phyloP scores from a whole-genome alignment of 2,329 filamentous ascomycete genomes.

The Cladosporium sp. region DNA sequence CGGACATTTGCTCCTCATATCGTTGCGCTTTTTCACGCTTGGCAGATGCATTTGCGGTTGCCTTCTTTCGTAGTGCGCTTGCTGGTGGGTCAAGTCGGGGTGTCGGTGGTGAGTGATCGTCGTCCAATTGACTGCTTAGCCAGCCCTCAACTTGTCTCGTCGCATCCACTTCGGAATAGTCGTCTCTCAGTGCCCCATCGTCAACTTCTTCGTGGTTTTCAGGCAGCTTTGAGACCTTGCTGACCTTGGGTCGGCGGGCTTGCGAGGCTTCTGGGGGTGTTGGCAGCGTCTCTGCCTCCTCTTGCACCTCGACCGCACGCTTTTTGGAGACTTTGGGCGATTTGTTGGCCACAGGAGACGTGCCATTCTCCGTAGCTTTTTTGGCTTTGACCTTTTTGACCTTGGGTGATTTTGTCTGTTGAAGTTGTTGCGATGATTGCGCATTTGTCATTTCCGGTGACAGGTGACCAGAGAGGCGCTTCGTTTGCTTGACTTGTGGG shows the following conservation, averaged over 20 bases:
- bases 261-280: constrained; percentile 6
- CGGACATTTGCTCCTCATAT: not conserved
- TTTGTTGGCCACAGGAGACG: not conserved
- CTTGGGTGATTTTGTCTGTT: constrained; percentile 5
- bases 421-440: not conserved
- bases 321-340: not conserved
- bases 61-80: not conserved
- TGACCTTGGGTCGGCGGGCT: not conserved
- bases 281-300: not conserved
- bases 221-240: not conserved
- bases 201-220: not conserved
- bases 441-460: not conserved
- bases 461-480: not conserved
- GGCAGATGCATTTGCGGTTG: not conserved
- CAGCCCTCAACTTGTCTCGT: constrained; percentile 21
- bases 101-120: not conserved
- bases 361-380: not conserved
- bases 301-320: not conserved
- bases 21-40: not conserved
- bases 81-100: constrained; percentile 3
- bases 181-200: not conserved
- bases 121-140: constrained; percentile 19
- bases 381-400: not conserved
- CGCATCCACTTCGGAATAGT: not conserved
- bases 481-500: not conserved